Evolutionary conservation across 148 eudicot species (phyloP).

Genomic region (Heliosperma pusillum): DNA sequence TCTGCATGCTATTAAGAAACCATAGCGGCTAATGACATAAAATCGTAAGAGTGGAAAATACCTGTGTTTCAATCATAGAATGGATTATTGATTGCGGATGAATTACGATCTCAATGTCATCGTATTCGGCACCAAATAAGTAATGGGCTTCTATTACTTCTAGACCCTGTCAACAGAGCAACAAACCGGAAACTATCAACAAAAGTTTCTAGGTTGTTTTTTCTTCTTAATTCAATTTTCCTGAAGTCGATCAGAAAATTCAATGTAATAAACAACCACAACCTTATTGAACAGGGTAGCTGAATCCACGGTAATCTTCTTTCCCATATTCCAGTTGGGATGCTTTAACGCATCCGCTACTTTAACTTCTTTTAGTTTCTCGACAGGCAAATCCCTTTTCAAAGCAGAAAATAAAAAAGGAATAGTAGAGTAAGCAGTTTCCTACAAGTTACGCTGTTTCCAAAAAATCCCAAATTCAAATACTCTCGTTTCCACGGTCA

Average conservation of each 20-base stretch:
- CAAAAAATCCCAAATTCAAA: background rate
- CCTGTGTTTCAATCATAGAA: conserved; percentile 99
- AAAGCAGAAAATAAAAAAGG: conserved; percentile 10
- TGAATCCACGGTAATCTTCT: conserved; percentile 95
- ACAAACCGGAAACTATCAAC: conserved; percentile 8
- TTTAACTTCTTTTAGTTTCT: conserved; percentile 82
- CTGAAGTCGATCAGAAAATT: background rate
- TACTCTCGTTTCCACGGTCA: background rate
- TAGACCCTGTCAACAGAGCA: conserved; percentile 57
- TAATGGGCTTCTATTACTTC: conserved; percentile 99
- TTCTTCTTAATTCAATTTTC: background rate
- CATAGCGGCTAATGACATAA: background rate
- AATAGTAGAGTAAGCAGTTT: conserved; percentile 5
- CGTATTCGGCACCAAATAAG: conserved; percentile 88
- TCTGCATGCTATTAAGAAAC: background rate
- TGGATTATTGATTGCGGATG: conserved; percentile 97
- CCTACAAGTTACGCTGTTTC: background rate
- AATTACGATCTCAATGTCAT: conserved; percentile 87
- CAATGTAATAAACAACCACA: background rate
- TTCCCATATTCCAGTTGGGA: conserved; percentile 99
- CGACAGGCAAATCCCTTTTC: conserved; percentile 94
- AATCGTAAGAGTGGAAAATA: conserved; percentile 18
- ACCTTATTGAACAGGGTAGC: conserved; percentile 99
- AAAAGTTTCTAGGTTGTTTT: background rate
- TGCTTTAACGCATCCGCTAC: conserved; percentile 99